These are phyloP conservation scores for Chaetoceros tenuissimus DNA, from an alignment of 108 stramenopile genomes.

Conservation along the genomic window DNA sequence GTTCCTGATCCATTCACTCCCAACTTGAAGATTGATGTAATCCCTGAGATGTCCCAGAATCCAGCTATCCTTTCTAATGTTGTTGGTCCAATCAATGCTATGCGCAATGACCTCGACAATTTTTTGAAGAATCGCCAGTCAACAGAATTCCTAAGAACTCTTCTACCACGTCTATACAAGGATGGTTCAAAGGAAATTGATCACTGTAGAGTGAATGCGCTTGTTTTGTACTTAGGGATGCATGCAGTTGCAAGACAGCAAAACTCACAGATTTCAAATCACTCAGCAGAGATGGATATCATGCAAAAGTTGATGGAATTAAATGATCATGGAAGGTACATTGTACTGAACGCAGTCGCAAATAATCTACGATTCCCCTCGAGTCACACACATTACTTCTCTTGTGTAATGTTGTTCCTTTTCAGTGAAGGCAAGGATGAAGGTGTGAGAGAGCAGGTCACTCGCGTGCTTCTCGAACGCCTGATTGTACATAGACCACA, in stretches of 20 bases:
- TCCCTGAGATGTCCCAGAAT: constrained; percentile 89
- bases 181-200: constrained; percentile 70
- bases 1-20: constrained; percentile 99
- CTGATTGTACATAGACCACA: constrained; percentile 98
- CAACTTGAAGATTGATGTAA: constrained; percentile 94
- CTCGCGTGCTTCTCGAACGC: constrained; percentile 94
- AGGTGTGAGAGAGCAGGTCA: constrained; percentile 96
- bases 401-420: constrained; percentile 92
- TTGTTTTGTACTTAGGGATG: constrained; percentile 94
- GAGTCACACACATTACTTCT: constrained; percentile 99
- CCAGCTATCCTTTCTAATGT: constrained; percentile 88
- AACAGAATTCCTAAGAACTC: constrained; percentile 62
- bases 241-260: constrained; percentile 77
- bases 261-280: constrained; percentile 60
- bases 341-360: constrained; percentile 95
- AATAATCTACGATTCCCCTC: constrained; percentile 99
- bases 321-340: constrained; percentile 91
- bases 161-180: constrained; percentile 64
- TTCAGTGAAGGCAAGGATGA: constrained; percentile 93
- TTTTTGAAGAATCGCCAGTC: constrained; percentile 86
- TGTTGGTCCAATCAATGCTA: constrained; percentile 58
- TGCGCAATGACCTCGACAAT: constrained; percentile 81
- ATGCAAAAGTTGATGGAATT: constrained; percentile 86
- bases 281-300: constrained; percentile 82
- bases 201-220: constrained; percentile 83